Percentiles rank a stretch among this genome's conserved stretches.
Conservation (phyloP, 306 rosid species). For the Dryas drummondii region DNA sequence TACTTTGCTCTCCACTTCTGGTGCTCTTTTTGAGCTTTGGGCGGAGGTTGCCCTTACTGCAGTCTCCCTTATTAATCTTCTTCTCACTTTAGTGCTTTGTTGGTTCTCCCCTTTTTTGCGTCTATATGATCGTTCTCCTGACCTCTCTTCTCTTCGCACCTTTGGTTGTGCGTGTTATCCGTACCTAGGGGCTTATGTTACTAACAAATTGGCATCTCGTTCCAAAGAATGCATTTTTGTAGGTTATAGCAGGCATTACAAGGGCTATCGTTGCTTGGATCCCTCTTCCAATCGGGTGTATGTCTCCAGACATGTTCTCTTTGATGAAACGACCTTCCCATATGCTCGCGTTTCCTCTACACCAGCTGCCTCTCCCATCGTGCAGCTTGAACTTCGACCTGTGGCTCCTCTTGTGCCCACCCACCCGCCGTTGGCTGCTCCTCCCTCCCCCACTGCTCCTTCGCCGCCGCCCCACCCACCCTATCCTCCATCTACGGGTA, state of each 20-base stretch:
- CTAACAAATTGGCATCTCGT: not conserved
- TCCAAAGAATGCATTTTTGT: not conserved
- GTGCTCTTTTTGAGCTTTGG: not conserved
- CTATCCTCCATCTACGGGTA: too few relatives aligned
- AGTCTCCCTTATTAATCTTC: too few relatives aligned
- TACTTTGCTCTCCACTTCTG: not conserved
- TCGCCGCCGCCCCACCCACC: not conserved
- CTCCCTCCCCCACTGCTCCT: too few relatives aligned
- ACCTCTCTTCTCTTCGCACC: too few relatives aligned
- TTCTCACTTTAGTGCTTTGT: too few relatives aligned
- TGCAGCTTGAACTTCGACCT: not conserved
- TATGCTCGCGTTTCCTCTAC: too few relatives aligned
- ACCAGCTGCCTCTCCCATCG: too few relatives aligned
- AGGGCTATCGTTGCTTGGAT: not conserved
- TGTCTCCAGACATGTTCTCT: not conserved
- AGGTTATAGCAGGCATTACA: not conserved
- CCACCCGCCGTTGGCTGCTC: not conserved
- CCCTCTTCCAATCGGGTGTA: not conserved
- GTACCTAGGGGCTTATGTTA: not conserved
- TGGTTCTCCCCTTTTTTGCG: too few relatives aligned
- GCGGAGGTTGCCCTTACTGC: too few relatives aligned
- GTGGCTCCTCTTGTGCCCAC: not conserved
- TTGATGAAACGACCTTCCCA: not conserved
- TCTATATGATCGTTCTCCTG: too few relatives aligned
- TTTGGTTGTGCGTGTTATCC: too few relatives aligned